phyloP scores from a whole-genome alignment of 2,329 filamentous ascomycete genomes.

The Bipolaris bicolor region DNA sequence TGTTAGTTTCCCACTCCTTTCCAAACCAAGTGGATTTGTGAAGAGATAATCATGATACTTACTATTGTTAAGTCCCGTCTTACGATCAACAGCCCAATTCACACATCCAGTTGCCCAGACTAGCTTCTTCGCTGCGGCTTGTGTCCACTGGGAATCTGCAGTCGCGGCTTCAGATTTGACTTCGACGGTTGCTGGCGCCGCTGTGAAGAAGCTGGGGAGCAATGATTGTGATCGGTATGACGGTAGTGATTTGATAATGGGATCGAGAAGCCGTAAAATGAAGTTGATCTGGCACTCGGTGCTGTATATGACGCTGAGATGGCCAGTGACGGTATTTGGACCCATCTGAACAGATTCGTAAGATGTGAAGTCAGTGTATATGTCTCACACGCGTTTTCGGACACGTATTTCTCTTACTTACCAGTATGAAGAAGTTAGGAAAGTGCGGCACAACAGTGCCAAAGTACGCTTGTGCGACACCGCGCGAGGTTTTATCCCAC shows the following conservation, averaged over 20 bases:
- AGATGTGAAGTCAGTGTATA: no score
- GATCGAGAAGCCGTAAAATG: conserved; percentile 50
- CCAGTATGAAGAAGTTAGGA: conserved; percentile 32
- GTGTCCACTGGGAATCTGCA: conserved; percentile 49
- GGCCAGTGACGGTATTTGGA: conserved; percentile 55
- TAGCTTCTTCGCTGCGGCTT: conserved; percentile 51
- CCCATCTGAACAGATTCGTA: conserved; percentile 16
- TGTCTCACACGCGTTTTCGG: no score
- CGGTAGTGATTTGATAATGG: conserved; percentile 49
- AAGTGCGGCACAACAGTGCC: conserved; percentile 55
- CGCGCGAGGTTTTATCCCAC: conserved; percentile 49
- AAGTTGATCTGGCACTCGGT: conserved; percentile 61
- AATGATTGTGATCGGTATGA: conserved; percentile 32
- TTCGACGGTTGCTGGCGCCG: conserved; percentile 38
- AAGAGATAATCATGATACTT: not conserved
- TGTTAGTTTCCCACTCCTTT: no score
- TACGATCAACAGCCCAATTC: conserved; percentile 59
- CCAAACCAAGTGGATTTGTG: no score
- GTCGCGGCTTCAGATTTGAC: conserved; percentile 48
- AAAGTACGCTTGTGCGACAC: conserved; percentile 54
- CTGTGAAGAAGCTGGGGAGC: conserved; percentile 27
- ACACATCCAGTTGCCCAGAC: conserved; percentile 60
- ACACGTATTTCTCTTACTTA: no score
- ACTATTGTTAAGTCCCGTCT: conserved; percentile 56
- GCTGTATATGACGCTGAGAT: conserved; percentile 58